Evolutionary conservation across 1,284 basidiomycete genomes (phyloP).

Genomic region (Trichosporon asahii): DNA sequence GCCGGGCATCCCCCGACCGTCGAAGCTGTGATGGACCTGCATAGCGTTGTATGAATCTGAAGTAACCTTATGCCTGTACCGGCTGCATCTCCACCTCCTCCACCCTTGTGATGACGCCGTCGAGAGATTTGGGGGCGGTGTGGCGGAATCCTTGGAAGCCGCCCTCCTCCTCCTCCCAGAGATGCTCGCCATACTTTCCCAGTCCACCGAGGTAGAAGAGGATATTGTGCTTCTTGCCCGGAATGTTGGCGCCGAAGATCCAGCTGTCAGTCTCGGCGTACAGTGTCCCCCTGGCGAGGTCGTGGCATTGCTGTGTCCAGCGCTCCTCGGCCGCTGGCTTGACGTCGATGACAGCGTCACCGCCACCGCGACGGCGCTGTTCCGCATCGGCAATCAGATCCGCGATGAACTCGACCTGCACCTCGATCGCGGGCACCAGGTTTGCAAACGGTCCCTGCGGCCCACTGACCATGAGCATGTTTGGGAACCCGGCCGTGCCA

Average conservation of each 20-base stretch:
- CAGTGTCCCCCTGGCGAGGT: slow-evolving; percentile 14
- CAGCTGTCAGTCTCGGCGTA: slow-evolving; percentile 17
- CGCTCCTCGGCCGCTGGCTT: slow-evolving; percentile 3
- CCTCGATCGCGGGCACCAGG: slow-evolving; percentile 18
- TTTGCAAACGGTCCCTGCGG: slow-evolving; percentile 22
- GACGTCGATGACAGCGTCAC: background rate
- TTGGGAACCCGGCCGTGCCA: slow-evolving; percentile 16
- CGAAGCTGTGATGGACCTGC: background rate
- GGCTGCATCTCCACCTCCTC: background rate
- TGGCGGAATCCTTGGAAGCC: slow-evolving; percentile 12
- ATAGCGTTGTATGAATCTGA: background rate
- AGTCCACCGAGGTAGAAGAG: slow-evolving; percentile 22
- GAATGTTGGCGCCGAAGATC: slow-evolving; percentile 23
- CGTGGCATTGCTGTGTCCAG: slow-evolving; percentile 12
- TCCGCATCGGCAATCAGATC: slow-evolving; percentile 7
- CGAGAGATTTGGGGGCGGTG: background rate
- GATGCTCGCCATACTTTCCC: background rate
- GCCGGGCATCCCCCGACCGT: background rate
- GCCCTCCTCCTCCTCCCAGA: background rate
- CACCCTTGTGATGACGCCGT: background rate
- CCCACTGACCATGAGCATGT: slow-evolving; percentile 21
- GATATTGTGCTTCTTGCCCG: slow-evolving; percentile 20
- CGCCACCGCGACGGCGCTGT: background rate
- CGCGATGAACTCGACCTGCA: slow-evolving; percentile 19
- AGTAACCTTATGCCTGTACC: background rate